These are phyloP conservation scores for Rhizophora apiculata DNA, from an alignment of 345 rosid genomes.

Conservation along the genomic window DNA sequence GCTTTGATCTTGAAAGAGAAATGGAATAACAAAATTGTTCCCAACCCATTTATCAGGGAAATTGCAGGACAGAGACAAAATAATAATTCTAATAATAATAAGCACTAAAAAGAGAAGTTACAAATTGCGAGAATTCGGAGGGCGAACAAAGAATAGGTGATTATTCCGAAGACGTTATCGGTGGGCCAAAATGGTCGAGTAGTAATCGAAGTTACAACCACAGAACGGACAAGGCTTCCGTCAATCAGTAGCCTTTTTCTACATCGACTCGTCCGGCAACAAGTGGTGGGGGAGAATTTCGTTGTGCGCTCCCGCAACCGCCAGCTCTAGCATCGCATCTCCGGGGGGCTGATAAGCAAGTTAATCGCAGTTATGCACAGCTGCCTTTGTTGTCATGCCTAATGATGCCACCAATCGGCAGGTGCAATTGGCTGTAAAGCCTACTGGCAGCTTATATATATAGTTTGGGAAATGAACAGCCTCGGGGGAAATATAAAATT, in stretches of 20 bases:
- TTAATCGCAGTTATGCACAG: conserved; percentile 54
- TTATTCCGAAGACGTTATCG: no score
- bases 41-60: no score
- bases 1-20: no score
- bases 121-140: no score
- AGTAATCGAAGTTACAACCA: background rate
- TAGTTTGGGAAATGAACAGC: conserved; percentile 49
- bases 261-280: conserved; percentile 60
- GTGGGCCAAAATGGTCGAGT: no score
- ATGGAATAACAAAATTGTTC: no score
- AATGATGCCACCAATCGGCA: conserved; percentile 62
- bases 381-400: conserved; percentile 76
- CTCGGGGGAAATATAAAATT: conserved; percentile 47
- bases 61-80: no score
- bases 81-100: no score
- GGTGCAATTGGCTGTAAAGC: conserved; percentile 75
- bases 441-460: conserved; percentile 63
- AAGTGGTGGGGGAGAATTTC: no score
- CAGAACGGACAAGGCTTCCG: background rate
- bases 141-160: no score
- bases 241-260: conserved; percentile 40
- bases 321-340: conserved; percentile 49
- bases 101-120: no score
- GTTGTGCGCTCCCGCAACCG: conserved; percentile 35
- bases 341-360: conserved; percentile 37